phyloP scores from a whole-genome alignment of 352 stramenopile genomes.

The Stramenopiles sp. region DNA sequence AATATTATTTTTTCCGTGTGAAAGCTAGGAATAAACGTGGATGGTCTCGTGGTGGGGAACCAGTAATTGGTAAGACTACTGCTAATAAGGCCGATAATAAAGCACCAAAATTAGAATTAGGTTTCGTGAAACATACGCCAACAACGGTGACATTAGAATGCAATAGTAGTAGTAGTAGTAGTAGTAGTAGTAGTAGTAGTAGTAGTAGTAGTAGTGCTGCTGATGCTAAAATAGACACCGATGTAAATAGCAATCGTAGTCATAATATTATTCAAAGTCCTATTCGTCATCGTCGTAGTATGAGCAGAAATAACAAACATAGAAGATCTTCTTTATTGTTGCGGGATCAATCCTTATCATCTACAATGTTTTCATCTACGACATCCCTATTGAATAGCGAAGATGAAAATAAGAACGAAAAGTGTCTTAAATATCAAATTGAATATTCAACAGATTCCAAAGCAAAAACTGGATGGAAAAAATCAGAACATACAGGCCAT shows the following conservation, averaged over 20 bases:
- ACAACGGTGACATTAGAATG: neutral
- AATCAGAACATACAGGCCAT: neutral
- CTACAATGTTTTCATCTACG: neutral
- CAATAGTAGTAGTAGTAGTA: no score
- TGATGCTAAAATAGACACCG: no score
- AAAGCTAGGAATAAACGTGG: neutral
- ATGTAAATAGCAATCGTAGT: no score
- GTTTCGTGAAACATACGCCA: neutral
- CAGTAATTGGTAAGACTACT: neutral
- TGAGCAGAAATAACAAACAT: neutral
- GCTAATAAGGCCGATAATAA: neutral
- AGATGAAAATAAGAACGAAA: neutral
- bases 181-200: no score
- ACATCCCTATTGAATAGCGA: no score
- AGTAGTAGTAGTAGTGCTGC: no score
- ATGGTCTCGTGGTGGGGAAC: neutral
- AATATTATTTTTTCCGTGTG: slow-evolving; percentile 5
- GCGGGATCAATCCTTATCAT: neutral
- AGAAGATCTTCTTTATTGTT: neutral
- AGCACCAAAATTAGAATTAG: neutral
- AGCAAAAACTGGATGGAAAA: neutral
- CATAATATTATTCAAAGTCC: no score
- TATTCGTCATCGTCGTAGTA: no score
- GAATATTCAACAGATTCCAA: neutral
- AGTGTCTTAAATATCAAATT: neutral